These are phyloP conservation scores for Musa troglodytarum DNA, from an alignment of 176 grass and related monocot species.

Conservation along the genomic window DNA sequence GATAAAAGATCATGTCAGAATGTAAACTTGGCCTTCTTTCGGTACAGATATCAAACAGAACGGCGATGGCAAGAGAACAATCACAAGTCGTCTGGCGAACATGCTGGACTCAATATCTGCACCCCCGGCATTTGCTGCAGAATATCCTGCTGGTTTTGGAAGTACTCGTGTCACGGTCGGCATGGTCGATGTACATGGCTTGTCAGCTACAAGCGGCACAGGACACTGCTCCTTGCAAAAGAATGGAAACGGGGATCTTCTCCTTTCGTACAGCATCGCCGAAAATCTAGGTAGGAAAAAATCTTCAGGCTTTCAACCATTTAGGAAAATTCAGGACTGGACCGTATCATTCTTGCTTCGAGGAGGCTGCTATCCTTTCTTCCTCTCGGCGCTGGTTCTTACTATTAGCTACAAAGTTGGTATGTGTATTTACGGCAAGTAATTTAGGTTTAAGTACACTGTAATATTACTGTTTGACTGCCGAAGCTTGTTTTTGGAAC, in stretches of 20 bases:
- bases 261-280: constrained; percentile 37
- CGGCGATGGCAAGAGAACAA: constrained; percentile 12
- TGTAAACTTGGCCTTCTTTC: neutral
- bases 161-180: constrained; percentile 10
- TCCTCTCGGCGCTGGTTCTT: constrained; percentile 57
- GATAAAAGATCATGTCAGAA: neutral
- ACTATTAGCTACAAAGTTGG: constrained; percentile 68
- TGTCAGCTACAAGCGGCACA: constrained; percentile 19
- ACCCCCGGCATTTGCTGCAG: constrained; percentile 75
- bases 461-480: too few relatives aligned
- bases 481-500: too few relatives aligned
- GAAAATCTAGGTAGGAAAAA: constrained; percentile 25
- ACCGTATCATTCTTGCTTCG: constrained; percentile 32
- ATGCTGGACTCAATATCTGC: constrained; percentile 66
- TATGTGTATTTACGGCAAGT: constrained; percentile 54
- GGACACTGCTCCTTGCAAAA: constrained; percentile 37
- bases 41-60: neutral
- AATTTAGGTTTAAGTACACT: constrained; percentile 10
- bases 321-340: constrained; percentile 28
- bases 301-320: constrained; percentile 18
- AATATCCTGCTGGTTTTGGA: constrained; percentile 30
- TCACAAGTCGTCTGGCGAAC: constrained; percentile 39
- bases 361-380: constrained; percentile 57
- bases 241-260: constrained; percentile 38
- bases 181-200: constrained; percentile 42